Base-by-base conservation (phyloP, 768 basidiomycete species). In the Tricholoma sp. region DNA sequence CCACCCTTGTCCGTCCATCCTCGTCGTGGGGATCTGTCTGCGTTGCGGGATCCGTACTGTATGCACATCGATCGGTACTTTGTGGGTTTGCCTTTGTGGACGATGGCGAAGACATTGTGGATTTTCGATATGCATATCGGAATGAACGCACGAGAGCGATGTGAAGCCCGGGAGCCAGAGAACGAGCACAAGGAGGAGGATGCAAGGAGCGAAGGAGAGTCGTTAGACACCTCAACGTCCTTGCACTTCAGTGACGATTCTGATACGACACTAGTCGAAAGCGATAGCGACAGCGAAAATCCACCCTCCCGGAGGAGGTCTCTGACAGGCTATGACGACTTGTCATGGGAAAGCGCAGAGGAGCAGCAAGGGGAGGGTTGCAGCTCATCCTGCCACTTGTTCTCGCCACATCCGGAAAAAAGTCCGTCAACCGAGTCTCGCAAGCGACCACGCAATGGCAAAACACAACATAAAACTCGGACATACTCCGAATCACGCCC, bases 91-190 rank as follows among this genome's bases (percentile, higher is more conserved):
- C 80, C 83, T 3, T 66, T 83, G 49, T 87, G 85, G 82, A 88
- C 86, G 18, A 82, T 88, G 64, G 70, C 75, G 45, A 88, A 88
- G 73, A 79, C 76, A 39, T 61, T 88, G n/a, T 88, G 82, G 74
- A 76, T 84, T 68, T 79, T 79, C 59, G 82, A 85, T 59, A 67
- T 89, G 64, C 79, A 81, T 46, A 67, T 76, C 57, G 66, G 66
- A 8, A 52, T 65, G 8, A 63, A 52, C 1, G 16, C 53, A 18
- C 53, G 54, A 55, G 14, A n/a, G 50, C 18, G 51, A 27, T 35
- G 14, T 43, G 59, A 59, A 22, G 32, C 37, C 2, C 55, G 52
- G 27, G 60, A 63, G 39, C 35, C 35, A 52, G 50, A 54, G 5
- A 62, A 67, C 49, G 62, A 63, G n/a, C 60, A 64, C n/a, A 43